Percentiles rank a stretch among this genome's conserved stretches.
Evolutionary conservation across 306 rosid species (phyloP).

Genomic region (Pyrus bretschneideri): DNA sequence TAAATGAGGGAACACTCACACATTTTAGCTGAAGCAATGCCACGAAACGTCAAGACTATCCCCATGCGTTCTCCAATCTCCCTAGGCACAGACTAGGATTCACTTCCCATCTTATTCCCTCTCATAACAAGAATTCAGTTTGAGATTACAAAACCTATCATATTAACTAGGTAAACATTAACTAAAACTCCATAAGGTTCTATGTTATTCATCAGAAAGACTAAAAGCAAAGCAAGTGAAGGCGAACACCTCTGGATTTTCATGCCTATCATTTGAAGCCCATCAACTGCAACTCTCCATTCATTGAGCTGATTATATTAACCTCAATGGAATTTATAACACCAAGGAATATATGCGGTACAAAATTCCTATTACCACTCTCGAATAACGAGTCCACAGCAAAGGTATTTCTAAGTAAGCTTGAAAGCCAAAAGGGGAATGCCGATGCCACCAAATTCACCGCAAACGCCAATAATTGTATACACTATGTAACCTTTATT

Average conservation of each 20-base stretch:
- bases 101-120: background rate
- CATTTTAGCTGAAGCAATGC: background rate
- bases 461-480: background rate
- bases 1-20: background rate
- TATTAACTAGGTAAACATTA: background rate
- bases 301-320: background rate
- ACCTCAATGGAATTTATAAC: background rate
- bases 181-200: background rate
- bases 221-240: background rate
- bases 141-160: background rate
- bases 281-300: background rate
- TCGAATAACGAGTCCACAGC: background rate
- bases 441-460: conserved; percentile 4
- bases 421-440: background rate
- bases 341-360: background rate
- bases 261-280: conserved; percentile 3
- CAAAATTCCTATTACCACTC: conserved; percentile 6
- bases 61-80: background rate
- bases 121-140: background rate
- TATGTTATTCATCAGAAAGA: conserved; percentile 1
- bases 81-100: background rate
- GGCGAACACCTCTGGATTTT: background rate
- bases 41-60: background rate
- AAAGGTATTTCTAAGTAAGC: background rate
- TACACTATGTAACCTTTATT: background rate